These are phyloP conservation scores for Fraxinus ornus DNA, from an alignment of 305 asterid genomes.

Conservation along the genomic window DNA sequence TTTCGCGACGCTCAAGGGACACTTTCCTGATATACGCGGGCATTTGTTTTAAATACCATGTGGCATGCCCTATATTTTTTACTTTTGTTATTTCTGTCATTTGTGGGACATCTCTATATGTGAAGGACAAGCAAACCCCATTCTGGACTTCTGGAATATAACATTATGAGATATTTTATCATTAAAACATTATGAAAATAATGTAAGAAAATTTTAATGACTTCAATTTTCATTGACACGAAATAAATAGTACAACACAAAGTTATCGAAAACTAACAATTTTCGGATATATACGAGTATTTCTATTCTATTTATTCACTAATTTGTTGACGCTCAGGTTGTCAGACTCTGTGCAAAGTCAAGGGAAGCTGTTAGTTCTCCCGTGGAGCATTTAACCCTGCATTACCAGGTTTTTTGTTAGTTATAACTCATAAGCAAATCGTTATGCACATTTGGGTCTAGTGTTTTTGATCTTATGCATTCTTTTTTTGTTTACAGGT, in stretches of 20 bases:
- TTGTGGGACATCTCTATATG: neutral
- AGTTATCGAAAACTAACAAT: neutral
- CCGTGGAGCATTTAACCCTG: constrained; percentile 94
- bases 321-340: constrained; percentile 44
- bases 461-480: constrained; percentile 2
- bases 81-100: neutral
- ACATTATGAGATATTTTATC: neutral
- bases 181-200: neutral
- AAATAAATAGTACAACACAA: neutral
- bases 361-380: constrained; percentile 99
- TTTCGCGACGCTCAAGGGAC: neutral
- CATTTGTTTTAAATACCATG: neutral
- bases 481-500: constrained; percentile 48
- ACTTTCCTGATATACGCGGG: neutral
- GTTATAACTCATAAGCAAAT: neutral
- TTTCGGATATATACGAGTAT: neutral
- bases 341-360: constrained; percentile 98
- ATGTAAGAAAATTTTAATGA: neutral
- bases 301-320: neutral
- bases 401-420: constrained; percentile 80
- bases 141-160: neutral
- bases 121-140: neutral
- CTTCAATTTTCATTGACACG: constrained; percentile 1
- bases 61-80: neutral
- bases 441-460: constrained; percentile 2